Evolutionary conservation across 148 eudicot species (phyloP), one percentile per base, ranked within the genome.

Genomic region (Spergularia marina): DNA sequence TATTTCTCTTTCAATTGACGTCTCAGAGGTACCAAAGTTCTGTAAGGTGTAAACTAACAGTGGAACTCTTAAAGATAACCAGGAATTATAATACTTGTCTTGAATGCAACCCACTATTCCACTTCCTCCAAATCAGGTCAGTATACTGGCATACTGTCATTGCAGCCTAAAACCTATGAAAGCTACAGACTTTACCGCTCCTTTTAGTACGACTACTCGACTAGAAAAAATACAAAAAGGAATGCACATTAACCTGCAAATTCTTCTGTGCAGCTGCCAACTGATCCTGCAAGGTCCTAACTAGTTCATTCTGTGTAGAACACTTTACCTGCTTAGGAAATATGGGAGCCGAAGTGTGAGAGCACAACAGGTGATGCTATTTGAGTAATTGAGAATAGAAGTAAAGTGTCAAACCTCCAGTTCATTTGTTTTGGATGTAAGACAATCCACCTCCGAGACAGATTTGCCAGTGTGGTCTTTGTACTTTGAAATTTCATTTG

Each of bases 221-320:
- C 39, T 6, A 44, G 68, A 2, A 16, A 6, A 53, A 49, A 57
- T 41, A 68, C 39, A 60, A 1, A 41, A 65, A 64, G 30, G 17
- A 69, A 21, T 58, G 53, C 58, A 10, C 36, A 49, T 16, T 59
- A 70, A 94, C 98, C 97, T 89, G 86, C 73, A 90, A 51, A 80
- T 88, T 89, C 76, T 84, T 84, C 65, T 90, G 88, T 8, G 98
- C 93, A 82, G 73, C 78, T 52, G 83, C 81, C 70, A 95, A 88
- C 75, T 90, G 91, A 53, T 83, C 83, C 73, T 95, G 96, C 75
- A 95, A 79, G 72, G 83, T 80, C 70, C 77, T 84, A 68, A 95
- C 86, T 58, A 87, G 85, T 68, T 88, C 89, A 84, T 78, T 76
- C 81, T 92, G 94, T 39, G 91, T 83, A 12, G 73, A 83, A 80